phyloP scores from a whole-genome alignment of 345 rosid genomes.

The Pugionium cornutum region DNA sequence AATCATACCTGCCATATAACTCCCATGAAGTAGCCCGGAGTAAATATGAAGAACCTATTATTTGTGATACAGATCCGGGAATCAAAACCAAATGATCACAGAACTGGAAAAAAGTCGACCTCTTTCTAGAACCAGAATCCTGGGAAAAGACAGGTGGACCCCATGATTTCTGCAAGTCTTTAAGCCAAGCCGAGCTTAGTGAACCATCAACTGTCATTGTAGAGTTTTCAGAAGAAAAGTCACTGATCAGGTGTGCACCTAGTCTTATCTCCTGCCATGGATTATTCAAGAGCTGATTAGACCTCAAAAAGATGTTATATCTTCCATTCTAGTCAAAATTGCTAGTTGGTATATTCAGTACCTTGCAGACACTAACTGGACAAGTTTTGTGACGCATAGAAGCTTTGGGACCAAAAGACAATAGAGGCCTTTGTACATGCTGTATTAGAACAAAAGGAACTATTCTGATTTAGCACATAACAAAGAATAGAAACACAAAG shows the following conservation, averaged over 20 bases:
- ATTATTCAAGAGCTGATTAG: slow-evolving; percentile 29
- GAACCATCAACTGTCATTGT: slow-evolving; percentile 68
- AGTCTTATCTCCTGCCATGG: slow-evolving; percentile 71
- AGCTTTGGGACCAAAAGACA: slow-evolving; percentile 93
- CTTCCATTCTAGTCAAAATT: slow-evolving; percentile 15
- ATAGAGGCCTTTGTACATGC: slow-evolving; percentile 93
- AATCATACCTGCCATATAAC: slow-evolving; percentile 85
- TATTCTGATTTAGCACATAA: slow-evolving; percentile 6
- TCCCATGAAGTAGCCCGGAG: slow-evolving; percentile 96
- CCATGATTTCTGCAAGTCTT: slow-evolving; percentile 61
- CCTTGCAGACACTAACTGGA: slow-evolving; percentile 94
- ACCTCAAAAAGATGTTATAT: slow-evolving; percentile 31
- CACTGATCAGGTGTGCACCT: slow-evolving; percentile 71
- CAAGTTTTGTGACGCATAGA: slow-evolving; percentile 75
- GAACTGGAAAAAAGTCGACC: slow-evolving; percentile 52
- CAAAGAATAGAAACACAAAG: slow-evolving; percentile 3
- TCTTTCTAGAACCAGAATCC: slow-evolving; percentile 56
- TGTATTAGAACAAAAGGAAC: slow-evolving; percentile 45
- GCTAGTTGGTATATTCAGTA: slow-evolving; percentile 38
- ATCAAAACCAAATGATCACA: slow-evolving; percentile 72
- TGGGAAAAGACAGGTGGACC: slow-evolving; percentile 56
- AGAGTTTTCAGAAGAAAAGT: slow-evolving; percentile 70
- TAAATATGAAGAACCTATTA: slow-evolving; percentile 86
- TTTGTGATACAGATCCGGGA: slow-evolving; percentile 83
- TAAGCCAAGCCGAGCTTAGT: slow-evolving; percentile 80